A percentile compares a stretch with the other conserved stretches of the same genome.
Conservation (phyloP, 805 yeast genomes). For the Starmerella khaoyaiensis region DNA sequence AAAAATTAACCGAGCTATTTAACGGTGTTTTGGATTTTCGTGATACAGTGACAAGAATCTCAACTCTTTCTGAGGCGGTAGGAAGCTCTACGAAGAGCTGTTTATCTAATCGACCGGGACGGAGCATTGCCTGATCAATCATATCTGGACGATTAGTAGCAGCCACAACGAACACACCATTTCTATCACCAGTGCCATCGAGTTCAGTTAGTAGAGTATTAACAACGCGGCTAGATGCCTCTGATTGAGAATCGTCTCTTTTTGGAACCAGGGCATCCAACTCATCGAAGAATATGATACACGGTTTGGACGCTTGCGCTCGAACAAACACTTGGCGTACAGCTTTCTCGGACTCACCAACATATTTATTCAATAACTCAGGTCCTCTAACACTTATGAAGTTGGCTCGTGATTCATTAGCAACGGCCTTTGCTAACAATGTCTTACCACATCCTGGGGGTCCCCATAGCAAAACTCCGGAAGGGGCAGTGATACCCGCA, state of each 20-base stretch:
- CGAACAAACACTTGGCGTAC: conserved; percentile 85
- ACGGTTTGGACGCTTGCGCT: conserved; percentile 86
- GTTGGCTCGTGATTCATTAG: conserved; percentile 92
- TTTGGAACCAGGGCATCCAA: conserved; percentile 91
- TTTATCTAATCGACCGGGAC: conserved; percentile 94
- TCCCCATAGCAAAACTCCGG: conserved; percentile 96
- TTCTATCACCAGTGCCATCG: conserved; percentile 85
- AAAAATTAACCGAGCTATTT: conserved; percentile 46
- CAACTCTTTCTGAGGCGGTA: conserved; percentile 58
- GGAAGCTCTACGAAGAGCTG: conserved; percentile 87
- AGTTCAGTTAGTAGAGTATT: conserved; percentile 87
- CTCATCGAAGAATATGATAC: conserved; percentile 91
- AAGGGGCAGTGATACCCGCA: conserved; percentile 92
- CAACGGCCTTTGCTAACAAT: conserved; percentile 89
- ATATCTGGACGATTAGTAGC: conserved; percentile 97
- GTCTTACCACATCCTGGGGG: conserved; percentile 99
- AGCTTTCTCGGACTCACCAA: conserved; percentile 91
- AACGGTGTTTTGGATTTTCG: conserved; percentile 53
- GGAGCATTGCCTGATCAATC: conserved; percentile 95
- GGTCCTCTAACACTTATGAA: conserved; percentile 95
- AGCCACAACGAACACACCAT: conserved; percentile 88
- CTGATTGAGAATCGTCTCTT: conserved; percentile 78
- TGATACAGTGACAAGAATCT: conserved; percentile 67
- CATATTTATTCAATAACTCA: conserved; percentile 83
- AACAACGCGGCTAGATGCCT: conserved; percentile 84